phyloP scores from a whole-genome alignment of 2,329 filamentous ascomycete genomes.

The Aspergillus sp. region DNA sequence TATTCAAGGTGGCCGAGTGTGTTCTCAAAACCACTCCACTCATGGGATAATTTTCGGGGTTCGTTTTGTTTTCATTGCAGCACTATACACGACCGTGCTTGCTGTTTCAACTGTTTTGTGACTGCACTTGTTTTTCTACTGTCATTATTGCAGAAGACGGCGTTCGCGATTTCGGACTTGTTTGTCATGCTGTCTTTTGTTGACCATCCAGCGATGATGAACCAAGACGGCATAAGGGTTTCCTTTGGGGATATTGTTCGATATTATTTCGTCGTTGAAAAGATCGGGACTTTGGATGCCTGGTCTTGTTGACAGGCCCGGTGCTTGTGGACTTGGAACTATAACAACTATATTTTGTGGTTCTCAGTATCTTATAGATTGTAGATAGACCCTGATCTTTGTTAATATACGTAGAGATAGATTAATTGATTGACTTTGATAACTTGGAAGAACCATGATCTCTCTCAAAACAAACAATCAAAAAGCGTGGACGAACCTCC shows the following conservation, averaged over 20 bases:
- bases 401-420: not conserved
- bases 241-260: not conserved
- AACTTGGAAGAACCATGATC: too few relatives aligned
- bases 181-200: slow-evolving; percentile 7
- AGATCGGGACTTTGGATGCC: not conserved
- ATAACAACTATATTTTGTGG: not conserved
- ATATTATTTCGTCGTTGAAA: not conserved
- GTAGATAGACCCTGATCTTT: not conserved
- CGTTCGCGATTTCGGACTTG: slow-evolving; percentile 22
- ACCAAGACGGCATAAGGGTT: not conserved
- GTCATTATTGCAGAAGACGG: slow-evolving; percentile 24
- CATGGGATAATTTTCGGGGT: slow-evolving; percentile 11
- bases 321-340: slow-evolving; percentile 7
- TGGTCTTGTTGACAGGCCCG: slow-evolving; percentile 8
- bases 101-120: slow-evolving; percentile 3
- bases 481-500: not conserved
- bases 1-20: not conserved
- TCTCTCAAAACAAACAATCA: not conserved
- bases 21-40: not conserved
- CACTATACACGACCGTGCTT: slow-evolving; percentile 11
- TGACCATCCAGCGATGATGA: not conserved
- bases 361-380: not conserved
- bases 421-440: too few relatives aligned
- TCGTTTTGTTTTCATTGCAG: slow-evolving; percentile 8
- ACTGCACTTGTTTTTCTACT: slow-evolving; percentile 3